Percentiles rank a stretch among this genome's conserved stretches.
These are phyloP conservation scores for Colletotrichum gloeosporioides DNA, from an alignment of 2,329 filamentous ascomycete species.

Conservation along the genomic window DNA sequence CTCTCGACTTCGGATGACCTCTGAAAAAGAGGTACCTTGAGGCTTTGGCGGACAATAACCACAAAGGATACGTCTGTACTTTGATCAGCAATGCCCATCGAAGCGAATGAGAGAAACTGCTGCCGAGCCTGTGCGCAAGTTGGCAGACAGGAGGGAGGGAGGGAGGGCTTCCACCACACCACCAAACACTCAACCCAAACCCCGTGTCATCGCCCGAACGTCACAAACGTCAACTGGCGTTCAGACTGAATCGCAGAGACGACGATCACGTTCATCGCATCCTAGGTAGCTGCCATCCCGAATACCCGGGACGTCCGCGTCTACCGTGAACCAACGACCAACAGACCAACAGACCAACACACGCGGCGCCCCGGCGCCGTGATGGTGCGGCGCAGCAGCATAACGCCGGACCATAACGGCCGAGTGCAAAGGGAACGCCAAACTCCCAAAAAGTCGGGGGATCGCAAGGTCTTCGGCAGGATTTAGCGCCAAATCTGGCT, in stretches of 20 bases:
- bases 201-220: not conserved
- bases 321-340: not conserved
- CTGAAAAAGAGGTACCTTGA: rapidly evolving
- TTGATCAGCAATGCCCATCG: not conserved
- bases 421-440: not conserved
- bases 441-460: not conserved
- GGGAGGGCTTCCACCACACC: not conserved
- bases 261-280: not conserved
- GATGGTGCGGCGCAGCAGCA: not conserved
- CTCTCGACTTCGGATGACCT: not conserved
- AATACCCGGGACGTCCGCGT: not conserved
- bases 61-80: not conserved
- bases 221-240: not conserved
- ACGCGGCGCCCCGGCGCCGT: not conserved
- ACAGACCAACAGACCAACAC: not conserved
- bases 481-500: not conserved
- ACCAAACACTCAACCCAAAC: not conserved
- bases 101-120: not conserved
- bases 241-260: not conserved
- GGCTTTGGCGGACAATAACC: rapidly evolving
- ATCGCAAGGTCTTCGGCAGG: conserved; percentile 1
- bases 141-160: not conserved
- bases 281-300: not conserved
- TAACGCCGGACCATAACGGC: not conserved
- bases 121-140: not conserved